phyloP scores from a whole-genome alignment of 495 filamentous ascomycete species.

The Aspergillus incahuasiensis region DNA sequence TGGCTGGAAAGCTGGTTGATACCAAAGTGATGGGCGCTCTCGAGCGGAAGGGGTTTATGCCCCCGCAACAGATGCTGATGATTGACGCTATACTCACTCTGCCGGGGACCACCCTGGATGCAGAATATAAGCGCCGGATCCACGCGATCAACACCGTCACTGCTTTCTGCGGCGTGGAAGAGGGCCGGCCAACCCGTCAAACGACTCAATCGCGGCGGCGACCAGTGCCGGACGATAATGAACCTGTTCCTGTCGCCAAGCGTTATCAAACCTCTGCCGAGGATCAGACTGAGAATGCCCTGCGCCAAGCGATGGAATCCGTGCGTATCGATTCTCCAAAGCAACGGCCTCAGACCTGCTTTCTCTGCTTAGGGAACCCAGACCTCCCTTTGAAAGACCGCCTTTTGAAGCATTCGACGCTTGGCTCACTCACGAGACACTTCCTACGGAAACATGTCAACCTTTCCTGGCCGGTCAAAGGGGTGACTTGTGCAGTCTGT shows the following conservation, averaged over 20 bases:
- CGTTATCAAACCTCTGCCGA: background rate
- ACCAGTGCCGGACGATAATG: background rate
- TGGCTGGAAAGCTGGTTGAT: slow-evolving; percentile 26
- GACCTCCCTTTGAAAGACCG: no score
- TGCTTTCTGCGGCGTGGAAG: slow-evolving; percentile 27
- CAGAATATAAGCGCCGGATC: slow-evolving; percentile 25
- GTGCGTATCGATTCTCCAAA: background rate
- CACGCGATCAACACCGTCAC: slow-evolving; percentile 25
- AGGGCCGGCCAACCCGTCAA: slow-evolving; percentile 3
- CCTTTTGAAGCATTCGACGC: background rate
- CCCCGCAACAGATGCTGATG: slow-evolving; percentile 22
- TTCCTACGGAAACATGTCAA: slow-evolving; percentile 16
- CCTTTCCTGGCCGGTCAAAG: slow-evolving; percentile 9
- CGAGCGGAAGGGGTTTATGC: slow-evolving; percentile 18
- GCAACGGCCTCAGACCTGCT: background rate
- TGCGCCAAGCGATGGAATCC: background rate
- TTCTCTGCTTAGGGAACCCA: background rate
- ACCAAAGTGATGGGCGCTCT: slow-evolving; percentile 19
- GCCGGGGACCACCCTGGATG: slow-evolving; percentile 17
- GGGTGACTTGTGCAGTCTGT: slow-evolving; percentile 12
- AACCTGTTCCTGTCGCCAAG: background rate
- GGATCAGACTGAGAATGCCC: background rate
- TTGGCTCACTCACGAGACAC: slow-evolving; percentile 17
- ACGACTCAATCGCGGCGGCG: background rate
- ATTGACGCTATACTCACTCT: slow-evolving; percentile 25